Base-by-base conservation (phyloP, 2,329 filamentous ascomycete genomes). In the Trichoderma polysporum region DNA sequence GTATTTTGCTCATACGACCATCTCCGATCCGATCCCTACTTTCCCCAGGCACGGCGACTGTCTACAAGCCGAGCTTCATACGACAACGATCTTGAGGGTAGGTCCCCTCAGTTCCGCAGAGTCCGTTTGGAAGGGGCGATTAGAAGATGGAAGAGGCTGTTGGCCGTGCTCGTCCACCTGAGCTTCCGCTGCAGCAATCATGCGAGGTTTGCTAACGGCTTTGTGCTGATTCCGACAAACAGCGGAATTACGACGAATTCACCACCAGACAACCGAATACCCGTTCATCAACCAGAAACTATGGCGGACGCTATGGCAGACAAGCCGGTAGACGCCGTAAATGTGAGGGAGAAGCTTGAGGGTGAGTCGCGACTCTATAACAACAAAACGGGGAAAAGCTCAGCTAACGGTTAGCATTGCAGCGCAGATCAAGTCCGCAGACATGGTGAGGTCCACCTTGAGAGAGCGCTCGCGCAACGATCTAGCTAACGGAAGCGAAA, bases 391-490 rank as follows among this genome's bases (percentile, higher is more conserved):
- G 12, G 29, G 22, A 13, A 54, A 22, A 49, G 52, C 53, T 17
- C 47, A 49, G 64, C 69, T 71, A 68, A 71, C 68, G 8, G 35
- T 25, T 37, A 56, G 74, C 71, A 39, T 62, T 29, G 39, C 76
- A 99, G 95, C 93, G 70, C 93, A 97, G 82, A 90, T 99, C 81
- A 99, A 99, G 85, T 97, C 94, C 73, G 94, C 93, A 68, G 95
- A 99, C 78, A 99, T 99, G 95, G 95, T 98, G 86, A 62, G 68
- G 67, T n/a, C 10, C 35, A 33, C 27, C 17, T 15, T 17, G 22
- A 31, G 19, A 15, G 53, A 57, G 22, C 17, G 19, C 4, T 17
- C 60, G n/a, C 22, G 41, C 31, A 13, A 31, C 41, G 45, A 58
- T 17, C 33, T 8, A 31, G 70, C 78, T 80, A 71, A 81, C 73